Percentiles rank a stretch among this genome's conserved stretches.
phyloP scores from a whole-genome alignment of 805 yeast genomes.

The Lachancea nothofagi region DNA sequence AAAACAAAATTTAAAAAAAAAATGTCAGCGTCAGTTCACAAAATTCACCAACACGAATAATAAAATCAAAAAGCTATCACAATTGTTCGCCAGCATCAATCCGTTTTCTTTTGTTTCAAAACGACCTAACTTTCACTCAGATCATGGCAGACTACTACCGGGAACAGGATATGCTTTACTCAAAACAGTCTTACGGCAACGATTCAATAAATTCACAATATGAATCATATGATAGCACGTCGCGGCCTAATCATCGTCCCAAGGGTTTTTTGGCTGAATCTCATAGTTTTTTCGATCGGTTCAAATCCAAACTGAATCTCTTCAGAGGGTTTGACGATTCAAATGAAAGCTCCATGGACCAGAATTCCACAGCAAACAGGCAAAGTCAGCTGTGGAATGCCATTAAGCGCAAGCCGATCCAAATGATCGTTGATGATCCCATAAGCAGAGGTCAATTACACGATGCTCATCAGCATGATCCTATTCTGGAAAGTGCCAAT shows the following conservation, averaged over 20 bases:
- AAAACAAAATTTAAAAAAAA: background rate
- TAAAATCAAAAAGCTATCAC: too few species aligned
- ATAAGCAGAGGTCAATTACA: background rate
- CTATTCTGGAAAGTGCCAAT: constrained; percentile 17
- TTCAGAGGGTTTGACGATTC: constrained; percentile 6
- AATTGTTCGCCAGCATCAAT: too few species aligned
- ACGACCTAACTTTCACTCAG: too few species aligned
- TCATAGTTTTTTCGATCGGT: constrained; percentile 9
- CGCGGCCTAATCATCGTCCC: background rate
- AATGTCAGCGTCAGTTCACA: constrained; percentile 9
- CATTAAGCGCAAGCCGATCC: constrained; percentile 9
- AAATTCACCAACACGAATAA: background rate
- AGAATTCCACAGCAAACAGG: constrained; percentile 4
- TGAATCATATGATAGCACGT: background rate
- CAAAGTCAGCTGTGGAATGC: constrained; percentile 12
- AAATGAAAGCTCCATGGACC: constrained; percentile 2
- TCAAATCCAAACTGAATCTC: constrained; percentile 10
- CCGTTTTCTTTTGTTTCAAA: too few species aligned
- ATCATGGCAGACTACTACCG: constrained; percentile 5
- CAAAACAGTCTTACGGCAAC: constrained; percentile 3
- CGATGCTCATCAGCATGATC: background rate
- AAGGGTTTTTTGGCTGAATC: constrained; percentile 5
- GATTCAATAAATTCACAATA: constrained; percentile 1
- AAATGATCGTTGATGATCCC: constrained; percentile 3
- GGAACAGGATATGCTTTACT: constrained; percentile 7